Evolutionary conservation across 2,329 filamentous ascomycete genomes (phyloP), one percentile per base, ranked within the genome.

Genomic region (Didymellaceae sp.): DNA sequence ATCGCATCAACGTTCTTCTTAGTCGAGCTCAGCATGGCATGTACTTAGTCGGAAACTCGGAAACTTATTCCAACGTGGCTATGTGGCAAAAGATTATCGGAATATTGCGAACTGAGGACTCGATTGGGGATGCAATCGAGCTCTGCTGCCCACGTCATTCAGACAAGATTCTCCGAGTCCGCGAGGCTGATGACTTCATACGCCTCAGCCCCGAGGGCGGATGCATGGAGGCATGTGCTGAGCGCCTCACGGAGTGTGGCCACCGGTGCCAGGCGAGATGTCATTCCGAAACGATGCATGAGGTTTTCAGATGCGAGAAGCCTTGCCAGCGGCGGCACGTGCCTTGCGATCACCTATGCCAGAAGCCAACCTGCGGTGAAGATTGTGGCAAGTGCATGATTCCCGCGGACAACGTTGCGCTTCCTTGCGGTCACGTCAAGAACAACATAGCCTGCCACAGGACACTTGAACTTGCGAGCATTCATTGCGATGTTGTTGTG

Each of bases 1-100:
- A 91, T 58, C 80, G 87, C 0, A 85, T 90, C 69, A 89, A 90
- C 49, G 86, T 90, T 0, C 74, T 89, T 0, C 74, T 90, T 0
- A 86, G 81, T 30, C 81, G 88, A 5, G 87, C 87, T 0, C 76
- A 84, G 57, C 82, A 90, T 57, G 86, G 87, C 0, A 84, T 91
- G 80, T 88, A 86, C 62, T 74, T 91, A 14, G 84, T 91, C 25
- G 86, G 88, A 1, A 87, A 90, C 59, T 64, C 83, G 0, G 67
- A 80, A 0, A 90, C 86, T 0, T 86, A 80, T 22, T 63, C 63
- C 0, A 69, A 76, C 16, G 77, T 89, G 0, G 64, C 70, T 0
- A 90, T 90, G 86, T 91, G 87, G 87, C 61, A 68, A 0, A 60
- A 82, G 0, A 83, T 90, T 0, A 67, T 86, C 7, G 51, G 71